Conservation (phyloP, 768 basidiomycete species). For the Glaciozyma antarctica region DNA sequence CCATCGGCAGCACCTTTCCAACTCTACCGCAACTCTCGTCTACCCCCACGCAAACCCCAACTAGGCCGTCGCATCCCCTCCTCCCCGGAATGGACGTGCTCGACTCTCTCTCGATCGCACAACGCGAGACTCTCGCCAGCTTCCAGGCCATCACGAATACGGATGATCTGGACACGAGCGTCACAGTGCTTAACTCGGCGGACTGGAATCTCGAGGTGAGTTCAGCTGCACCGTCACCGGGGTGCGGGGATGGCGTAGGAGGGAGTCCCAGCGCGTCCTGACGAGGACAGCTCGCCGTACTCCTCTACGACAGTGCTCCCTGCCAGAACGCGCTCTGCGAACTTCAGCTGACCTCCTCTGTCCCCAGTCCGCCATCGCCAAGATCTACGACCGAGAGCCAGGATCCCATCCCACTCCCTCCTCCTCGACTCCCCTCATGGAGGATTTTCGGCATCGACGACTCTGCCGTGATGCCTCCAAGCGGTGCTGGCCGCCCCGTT, state of each 20-base stretch:
- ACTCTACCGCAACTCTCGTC: too few species aligned
- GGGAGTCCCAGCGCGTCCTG: neutral
- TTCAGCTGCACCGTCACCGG: neutral
- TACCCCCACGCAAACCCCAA: too few species aligned
- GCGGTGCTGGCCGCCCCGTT: slow-evolving; percentile 1
- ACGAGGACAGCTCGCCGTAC: neutral
- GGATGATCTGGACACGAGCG: neutral
- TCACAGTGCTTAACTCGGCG: neutral
- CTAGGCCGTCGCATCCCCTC: too few species aligned
- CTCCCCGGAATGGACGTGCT: neutral
- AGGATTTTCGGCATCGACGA: slow-evolving; percentile 1
- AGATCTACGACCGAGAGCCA: slow-evolving; percentile 18
- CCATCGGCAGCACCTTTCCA: too few species aligned
- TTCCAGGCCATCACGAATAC: slow-evolving; percentile 2
- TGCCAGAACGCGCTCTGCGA: neutral
- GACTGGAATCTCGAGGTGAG: slow-evolving; percentile 23
- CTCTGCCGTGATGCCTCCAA: neutral
- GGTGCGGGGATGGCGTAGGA: neutral
- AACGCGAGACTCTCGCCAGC: neutral
- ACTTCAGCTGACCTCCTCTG: neutral
- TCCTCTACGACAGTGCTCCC: neutral
- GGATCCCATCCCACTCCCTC: neutral
- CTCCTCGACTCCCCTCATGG: neutral
- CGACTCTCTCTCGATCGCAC: neutral
- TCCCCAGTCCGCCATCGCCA: slow-evolving; percentile 22